Evolutionary conservation across 495 filamentous ascomycete genomes (phyloP), one percentile per base, ranked within the genome.

Genomic region (Xylaria sp.): DNA sequence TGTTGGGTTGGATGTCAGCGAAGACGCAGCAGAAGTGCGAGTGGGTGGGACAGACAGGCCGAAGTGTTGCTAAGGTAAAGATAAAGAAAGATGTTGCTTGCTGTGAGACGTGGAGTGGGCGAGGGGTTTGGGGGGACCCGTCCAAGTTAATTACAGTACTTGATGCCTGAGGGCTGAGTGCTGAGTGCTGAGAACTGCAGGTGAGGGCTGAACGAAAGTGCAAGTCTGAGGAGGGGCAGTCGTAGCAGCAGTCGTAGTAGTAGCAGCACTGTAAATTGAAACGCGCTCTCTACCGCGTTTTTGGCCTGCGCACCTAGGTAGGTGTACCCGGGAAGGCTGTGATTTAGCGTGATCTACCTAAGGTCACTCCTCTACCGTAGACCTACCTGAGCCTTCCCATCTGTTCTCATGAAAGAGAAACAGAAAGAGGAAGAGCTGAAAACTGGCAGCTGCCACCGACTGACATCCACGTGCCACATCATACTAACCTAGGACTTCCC

Each of bases 271-370:
- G 4, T 63, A 33, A 24, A 46, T 63, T 43, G 61, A 63, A 46
- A 63, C 61, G 40, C 61, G 59, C 59, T 26, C 41, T 33, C 26
- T 31, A 63, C 41, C 61, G 61, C 61, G 61, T 63, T 44, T 46
- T 26, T 7, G 52, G 50, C 29, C 50, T 14, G 26, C 26, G 50
- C 12, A 12, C 3, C 35, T 4, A 37, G 35, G 35, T 37, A 37
- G n/a, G n/a, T n/a, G n/a, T n/a, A n/a, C n/a, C n/a, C n/a, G n/a
- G n/a, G n/a, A n/a, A n/a, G n/a, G 35, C 35, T 37, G 35, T 37
- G 7, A 37, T 37, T 37, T 37, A 37, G 35, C 7, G 35, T 37
- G 35, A 7, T 37, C 7, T n/a, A n/a, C n/a, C n/a, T n/a, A n/a
- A n/a, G n/a, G n/a, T n/a, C n/a, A n/a, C n/a, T n/a, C n/a, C n/a